phyloP scores from a whole-genome alignment of 2,329 filamentous ascomycete species.

The Paracamarosporium sp. region DNA sequence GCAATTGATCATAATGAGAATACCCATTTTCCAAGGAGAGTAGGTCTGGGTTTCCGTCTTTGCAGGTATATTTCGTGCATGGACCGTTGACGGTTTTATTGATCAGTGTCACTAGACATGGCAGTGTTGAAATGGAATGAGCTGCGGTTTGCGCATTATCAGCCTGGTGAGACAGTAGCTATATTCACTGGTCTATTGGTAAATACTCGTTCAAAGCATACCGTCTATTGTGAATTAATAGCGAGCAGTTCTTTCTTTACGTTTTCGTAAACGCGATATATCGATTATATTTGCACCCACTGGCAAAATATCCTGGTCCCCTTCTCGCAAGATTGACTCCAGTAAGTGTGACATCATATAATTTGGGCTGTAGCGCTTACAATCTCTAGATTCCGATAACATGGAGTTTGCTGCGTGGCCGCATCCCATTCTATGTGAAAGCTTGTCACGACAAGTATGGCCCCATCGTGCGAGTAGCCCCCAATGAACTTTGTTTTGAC shows the following conservation, averaged over 20 bases:
- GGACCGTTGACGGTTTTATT: not conserved
- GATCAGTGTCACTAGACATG: not conserved
- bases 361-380: not conserved
- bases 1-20: not conserved
- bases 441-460: slow-evolving; percentile 45
- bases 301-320: slow-evolving; percentile 29
- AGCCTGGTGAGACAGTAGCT: slow-evolving; percentile 2
- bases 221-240: not conserved
- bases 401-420: slow-evolving; percentile 20
- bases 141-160: slow-evolving; percentile 13
- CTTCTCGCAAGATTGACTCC: slow-evolving; percentile 15
- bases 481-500: slow-evolving; percentile 29
- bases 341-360: not conserved
- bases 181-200: slow-evolving; percentile 4
- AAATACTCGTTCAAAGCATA: not conserved
- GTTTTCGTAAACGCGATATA: slow-evolving; percentile 16
- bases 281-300: slow-evolving; percentile 27
- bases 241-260: slow-evolving; percentile 9
- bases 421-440: slow-evolving; percentile 22
- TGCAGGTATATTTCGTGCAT: not conserved
- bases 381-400: slow-evolving; percentile 25
- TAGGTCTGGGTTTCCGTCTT: not conserved
- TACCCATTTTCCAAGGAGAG: not conserved
- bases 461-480: slow-evolving; percentile 26
- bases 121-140: slow-evolving; percentile 16